Evolutionary conservation across 192 early-diverging fungal species (phyloP).

Genomic region (Lunasporangiospora selenospora): DNA sequence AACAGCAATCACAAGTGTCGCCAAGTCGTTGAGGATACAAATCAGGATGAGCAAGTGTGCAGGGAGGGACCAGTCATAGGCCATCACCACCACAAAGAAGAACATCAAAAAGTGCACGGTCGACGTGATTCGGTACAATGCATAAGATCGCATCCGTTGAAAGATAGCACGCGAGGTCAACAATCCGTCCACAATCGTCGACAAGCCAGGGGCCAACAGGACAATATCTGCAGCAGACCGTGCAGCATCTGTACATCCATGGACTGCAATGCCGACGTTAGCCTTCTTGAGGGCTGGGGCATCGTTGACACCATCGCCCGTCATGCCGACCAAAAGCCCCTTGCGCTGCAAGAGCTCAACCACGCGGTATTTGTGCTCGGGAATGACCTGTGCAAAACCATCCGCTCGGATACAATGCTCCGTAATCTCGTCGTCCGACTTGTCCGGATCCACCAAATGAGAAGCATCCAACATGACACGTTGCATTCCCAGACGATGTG

Average conservation of each 20-base stretch:
- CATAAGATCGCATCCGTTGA: conserved; percentile 89
- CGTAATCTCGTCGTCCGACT: conserved; percentile 82
- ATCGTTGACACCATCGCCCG: conserved; percentile 98
- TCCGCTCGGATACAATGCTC: conserved; percentile 87
- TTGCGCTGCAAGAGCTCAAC: conserved; percentile 93
- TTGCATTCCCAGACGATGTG: conserved; percentile 85
- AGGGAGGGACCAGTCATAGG: conserved; percentile 81
- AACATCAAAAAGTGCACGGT: conserved; percentile 93
- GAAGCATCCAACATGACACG: conserved; percentile 87
- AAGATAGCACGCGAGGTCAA: conserved; percentile 86
- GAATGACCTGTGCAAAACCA: conserved; percentile 97
- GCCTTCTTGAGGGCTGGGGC: conserved; percentile 98
- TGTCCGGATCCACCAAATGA: conserved; percentile 80
- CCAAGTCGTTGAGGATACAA: conserved; percentile 87
- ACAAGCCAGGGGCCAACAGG: conserved; percentile 82
- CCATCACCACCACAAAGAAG: conserved; percentile 88
- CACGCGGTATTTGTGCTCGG: conserved; percentile 98
- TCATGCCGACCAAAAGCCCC: conserved; percentile 91
- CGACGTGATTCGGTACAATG: conserved; percentile 89
- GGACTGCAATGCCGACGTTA: conserved; percentile 96
- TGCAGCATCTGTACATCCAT: conserved; percentile 96
- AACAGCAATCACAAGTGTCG: conserved; percentile 85
- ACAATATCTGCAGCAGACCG: conserved; percentile 97
- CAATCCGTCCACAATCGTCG: conserved; percentile 88
- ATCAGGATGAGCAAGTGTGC: conserved; percentile 82